Percentiles rank a stretch among this genome's conserved stretches.
Conservation (phyloP, 352 stramenopile genomes). For the Peronosclerospora sorghi region DNA sequence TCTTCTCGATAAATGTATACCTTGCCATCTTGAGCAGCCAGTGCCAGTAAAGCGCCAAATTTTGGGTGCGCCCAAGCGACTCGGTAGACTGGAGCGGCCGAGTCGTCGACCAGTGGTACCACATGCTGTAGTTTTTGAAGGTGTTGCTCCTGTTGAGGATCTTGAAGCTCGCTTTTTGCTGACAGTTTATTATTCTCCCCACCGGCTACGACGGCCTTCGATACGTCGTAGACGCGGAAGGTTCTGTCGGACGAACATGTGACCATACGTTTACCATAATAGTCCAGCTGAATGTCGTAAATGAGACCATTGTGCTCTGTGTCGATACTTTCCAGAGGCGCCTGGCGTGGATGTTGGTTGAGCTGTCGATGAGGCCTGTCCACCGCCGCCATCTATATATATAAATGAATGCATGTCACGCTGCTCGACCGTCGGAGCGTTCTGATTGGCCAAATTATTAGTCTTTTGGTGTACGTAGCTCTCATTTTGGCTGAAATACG, state of each 20-base stretch:
- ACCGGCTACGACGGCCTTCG: conserved; percentile 25
- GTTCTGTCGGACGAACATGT: conserved; percentile 78
- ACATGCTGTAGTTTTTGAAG: conserved; percentile 50
- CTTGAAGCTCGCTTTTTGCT: conserved; percentile 1
- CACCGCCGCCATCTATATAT: neutral
- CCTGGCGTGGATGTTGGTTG: conserved; percentile 18
- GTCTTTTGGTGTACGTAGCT: too few relatives aligned
- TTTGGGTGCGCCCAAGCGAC: conserved; percentile 79
- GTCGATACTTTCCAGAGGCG: conserved; percentile 55
- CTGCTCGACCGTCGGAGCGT: too few relatives aligned
- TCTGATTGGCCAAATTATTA: too few relatives aligned
- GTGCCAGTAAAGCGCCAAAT: conserved; percentile 68
- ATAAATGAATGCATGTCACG: too few relatives aligned
- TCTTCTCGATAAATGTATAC: conserved; percentile 82
- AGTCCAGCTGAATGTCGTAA: conserved; percentile 84
- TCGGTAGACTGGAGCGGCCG: conserved; percentile 57
- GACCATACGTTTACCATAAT: conserved; percentile 75
- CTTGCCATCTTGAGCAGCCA: conserved; percentile 70
- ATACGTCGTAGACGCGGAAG: conserved; percentile 79
- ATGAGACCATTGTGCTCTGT: conserved; percentile 86
- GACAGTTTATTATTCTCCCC: conserved; percentile 4
- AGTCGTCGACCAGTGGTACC: conserved; percentile 53
- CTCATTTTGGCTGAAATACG: too few relatives aligned
- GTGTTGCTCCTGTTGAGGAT: conserved; percentile 5
- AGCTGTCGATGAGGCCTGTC: conserved; percentile 6